phyloP scores from a whole-genome alignment of 371 early-diverging fungal species.

The Choanephora cucurbitarum region DNA sequence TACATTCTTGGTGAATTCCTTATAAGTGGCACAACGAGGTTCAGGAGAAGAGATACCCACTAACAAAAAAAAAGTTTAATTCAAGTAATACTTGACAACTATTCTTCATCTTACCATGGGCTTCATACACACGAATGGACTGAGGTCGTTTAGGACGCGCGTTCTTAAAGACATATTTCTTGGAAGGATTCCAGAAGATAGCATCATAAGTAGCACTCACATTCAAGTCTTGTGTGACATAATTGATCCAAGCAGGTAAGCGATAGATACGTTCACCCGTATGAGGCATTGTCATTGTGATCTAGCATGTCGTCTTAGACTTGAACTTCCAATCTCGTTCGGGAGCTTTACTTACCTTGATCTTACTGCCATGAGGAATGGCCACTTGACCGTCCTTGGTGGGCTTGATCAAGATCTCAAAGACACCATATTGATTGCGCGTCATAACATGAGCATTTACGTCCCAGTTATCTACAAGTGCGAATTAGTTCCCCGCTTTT shows the following conservation, averaged over 20 bases:
- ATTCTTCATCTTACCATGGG: constrained; percentile 63
- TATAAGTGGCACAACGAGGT: constrained; percentile 78
- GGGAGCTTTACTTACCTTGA: constrained; percentile 80
- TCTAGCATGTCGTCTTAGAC: too few species aligned
- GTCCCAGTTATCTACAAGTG: constrained; percentile 78
- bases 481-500: background rate
- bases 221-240: constrained; percentile 84
- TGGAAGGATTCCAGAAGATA: constrained; percentile 91
- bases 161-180: constrained; percentile 75
- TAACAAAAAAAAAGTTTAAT: constrained; percentile 20
- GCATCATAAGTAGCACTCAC: constrained; percentile 85
- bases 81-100: background rate
- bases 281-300: constrained; percentile 68
- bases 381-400: constrained; percentile 58
- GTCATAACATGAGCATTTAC: constrained; percentile 74
- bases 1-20: constrained; percentile 84
- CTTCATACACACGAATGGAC: constrained; percentile 86
- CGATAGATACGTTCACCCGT: constrained; percentile 84
- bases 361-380: constrained; percentile 85
- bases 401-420: constrained; percentile 69
- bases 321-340: too few species aligned
- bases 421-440: constrained; percentile 79
- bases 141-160: constrained; percentile 65
- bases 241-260: constrained; percentile 86
- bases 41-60: constrained; percentile 93